Base-by-base conservation (phyloP, 2,329 filamentous ascomycete genomes). In the Penicillium hesseltinei region DNA sequence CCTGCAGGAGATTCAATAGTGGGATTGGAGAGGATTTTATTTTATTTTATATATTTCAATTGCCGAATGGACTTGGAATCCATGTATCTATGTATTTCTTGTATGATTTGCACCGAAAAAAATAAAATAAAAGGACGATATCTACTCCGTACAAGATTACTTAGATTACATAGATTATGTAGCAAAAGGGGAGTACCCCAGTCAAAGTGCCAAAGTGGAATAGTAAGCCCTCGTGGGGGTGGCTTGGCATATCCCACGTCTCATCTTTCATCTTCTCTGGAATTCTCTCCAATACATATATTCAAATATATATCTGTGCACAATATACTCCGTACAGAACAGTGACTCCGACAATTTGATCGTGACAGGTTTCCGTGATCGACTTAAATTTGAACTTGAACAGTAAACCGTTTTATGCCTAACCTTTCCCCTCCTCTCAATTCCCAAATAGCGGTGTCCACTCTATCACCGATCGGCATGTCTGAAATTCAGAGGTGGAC, bases 401-500 rank as follows among this genome's bases (percentile, higher is more conserved):
- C 19, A 35, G 5, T 25, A 10, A 47, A 40, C 43, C 35, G 38
- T 54, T 56, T n/a, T 17, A 45, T 48, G 42, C 33, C 57, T 56
- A 48, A 56, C 44, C 15, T 43, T 43, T 40, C 57, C 45, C 40
- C 46, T 51, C 52, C 51, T 51, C 54, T 54, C 43, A 47, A n/a
- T 5, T 39, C 48, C 21, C 50, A 64, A 65, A 58, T 57, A 61
- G 60, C 59, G 56, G 62, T 61, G 61, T 64, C 57, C 56, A 57
- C 48, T 53, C 42, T 11, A 13, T 49, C 21, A 44, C 52, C 54
- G 65, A 66, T 66, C 65, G 59, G 52, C 62, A 66, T 76, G 73
- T 63, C 71, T 45, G 65, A 68, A 54, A 66, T 78, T 58, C 69
- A 77, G 57, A 75, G 66, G 62, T 81, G 79, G 79, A 77, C 71